phyloP scores from a whole-genome alignment of 2,329 filamentous ascomycete genomes.

The Stemphylium beticola region DNA sequence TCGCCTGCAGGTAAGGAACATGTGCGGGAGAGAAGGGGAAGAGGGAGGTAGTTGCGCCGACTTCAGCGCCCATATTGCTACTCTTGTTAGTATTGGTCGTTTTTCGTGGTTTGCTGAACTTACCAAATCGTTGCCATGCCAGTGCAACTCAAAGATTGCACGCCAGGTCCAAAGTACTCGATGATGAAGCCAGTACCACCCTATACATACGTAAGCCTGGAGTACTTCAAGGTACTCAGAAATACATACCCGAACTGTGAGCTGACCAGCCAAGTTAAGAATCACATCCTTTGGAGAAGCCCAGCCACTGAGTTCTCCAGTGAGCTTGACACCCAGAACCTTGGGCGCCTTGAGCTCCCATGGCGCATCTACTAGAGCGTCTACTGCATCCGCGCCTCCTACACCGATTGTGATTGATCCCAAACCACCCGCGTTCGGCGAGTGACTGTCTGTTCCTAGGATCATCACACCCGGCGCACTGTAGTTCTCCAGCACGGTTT shows the following conservation, averaged over 20 bases:
- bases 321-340: constrained; percentile 82
- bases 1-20: constrained; percentile 83
- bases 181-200: constrained; percentile 95
- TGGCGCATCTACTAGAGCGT: constrained; percentile 92
- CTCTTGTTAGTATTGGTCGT: background rate
- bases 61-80: constrained; percentile 67
- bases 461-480: constrained; percentile 98
- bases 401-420: constrained; percentile 96
- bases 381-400: constrained; percentile 94
- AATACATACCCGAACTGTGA: constrained; percentile 75
- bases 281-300: constrained; percentile 96
- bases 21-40: constrained; percentile 92
- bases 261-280: constrained; percentile 81
- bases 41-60: constrained; percentile 92
- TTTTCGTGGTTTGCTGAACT: background rate
- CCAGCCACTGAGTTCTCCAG: constrained; percentile 87
- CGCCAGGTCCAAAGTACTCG: constrained; percentile 90
- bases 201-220: constrained; percentile 32
- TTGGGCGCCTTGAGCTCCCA: constrained; percentile 98
- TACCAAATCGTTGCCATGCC: constrained; percentile 85
- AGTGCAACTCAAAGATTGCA: constrained; percentile 86
- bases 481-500: constrained; percentile 98
- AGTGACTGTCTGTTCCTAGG: constrained; percentile 97
- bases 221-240: background rate
- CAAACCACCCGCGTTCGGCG: constrained; percentile 93